Evolutionary conservation across 768 basidiomycete species (phyloP).

Genomic region (Russula virescens): DNA sequence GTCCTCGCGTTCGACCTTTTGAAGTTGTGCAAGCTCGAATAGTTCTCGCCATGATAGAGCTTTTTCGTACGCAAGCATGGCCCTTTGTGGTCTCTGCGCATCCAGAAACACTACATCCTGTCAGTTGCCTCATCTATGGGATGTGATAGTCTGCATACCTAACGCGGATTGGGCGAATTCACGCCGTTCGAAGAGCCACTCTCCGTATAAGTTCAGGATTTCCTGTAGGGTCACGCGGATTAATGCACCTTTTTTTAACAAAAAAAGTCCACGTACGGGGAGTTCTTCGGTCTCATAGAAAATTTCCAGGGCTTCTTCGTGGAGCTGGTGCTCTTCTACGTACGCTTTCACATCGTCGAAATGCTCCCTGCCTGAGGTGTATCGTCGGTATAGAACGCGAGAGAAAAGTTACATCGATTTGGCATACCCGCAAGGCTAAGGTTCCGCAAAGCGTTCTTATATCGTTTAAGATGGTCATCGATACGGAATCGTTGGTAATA

Average conservation of each 20-base stretch:
- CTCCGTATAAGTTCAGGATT: conserved; percentile 71
- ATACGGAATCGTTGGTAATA: conserved; percentile 86
- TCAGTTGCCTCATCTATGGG: background rate
- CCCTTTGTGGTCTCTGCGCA: conserved; percentile 57
- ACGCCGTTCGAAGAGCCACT: conserved; percentile 79
- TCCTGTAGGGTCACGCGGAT: conserved; percentile 36
- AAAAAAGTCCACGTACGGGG: conserved; percentile 39
- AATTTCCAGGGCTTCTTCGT: conserved; percentile 64
- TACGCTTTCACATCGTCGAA: conserved; percentile 82
- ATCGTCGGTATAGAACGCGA: background rate
- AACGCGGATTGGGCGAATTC: conserved; percentile 82
- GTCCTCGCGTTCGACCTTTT: conserved; percentile 48
- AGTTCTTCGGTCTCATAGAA: conserved; percentile 66
- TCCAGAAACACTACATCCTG: conserved; percentile 60
- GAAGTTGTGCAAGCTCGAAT: conserved; percentile 67
- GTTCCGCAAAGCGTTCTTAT: conserved; percentile 68
- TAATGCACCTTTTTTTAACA: background rate
- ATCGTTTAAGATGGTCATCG: conserved; percentile 82
- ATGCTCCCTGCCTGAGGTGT: conserved; percentile 47
- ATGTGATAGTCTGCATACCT: conserved; percentile 40
- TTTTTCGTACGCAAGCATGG: conserved; percentile 84
- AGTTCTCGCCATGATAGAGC: conserved; percentile 88
- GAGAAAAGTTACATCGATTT: background rate
- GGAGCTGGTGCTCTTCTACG: conserved; percentile 70
- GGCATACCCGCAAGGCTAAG: conserved; percentile 61